Evolutionary conservation across 768 basidiomycete genomes (phyloP), one percentile per base, ranked within the genome.

Genomic region (Mycena belliarum): DNA sequence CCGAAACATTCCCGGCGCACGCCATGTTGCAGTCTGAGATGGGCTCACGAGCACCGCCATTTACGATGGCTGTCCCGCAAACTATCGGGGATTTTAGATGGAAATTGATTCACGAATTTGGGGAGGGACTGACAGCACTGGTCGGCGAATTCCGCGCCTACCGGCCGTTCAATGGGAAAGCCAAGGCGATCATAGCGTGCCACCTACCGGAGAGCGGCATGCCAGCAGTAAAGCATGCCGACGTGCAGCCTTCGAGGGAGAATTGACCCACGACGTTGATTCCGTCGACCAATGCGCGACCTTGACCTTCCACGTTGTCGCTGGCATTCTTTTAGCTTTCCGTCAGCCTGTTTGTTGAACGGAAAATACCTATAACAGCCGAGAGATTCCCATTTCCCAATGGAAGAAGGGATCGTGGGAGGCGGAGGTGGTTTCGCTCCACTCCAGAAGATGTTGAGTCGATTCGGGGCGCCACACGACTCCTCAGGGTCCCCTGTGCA

Each of bases 321-420:
- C 80, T 41, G 6, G 6, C n/a, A n/a, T n/a, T n/a, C n/a, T n/a
- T 4, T 35, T 14, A 35, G 16, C 33, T 79, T 55, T 74, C 77
- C n/a, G 66, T 72, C 11, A 55, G 67, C 54, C n/a, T 72, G n/a
- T n/a, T n/a, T 68, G 15, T 53, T 53, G 10, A 66, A 11, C 42
- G 53, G n/a, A 66, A 44, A 63, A 57, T 64, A 87, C 89, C 74
- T 86, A 73, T 82, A 90, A 68, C 90, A 92, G n/a, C 90, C 90
- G 28, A 91, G 78, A 0, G 83, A 86, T 7, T 73, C 67, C 89
- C 89, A 91, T 26, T 79, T 73, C 5, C 87, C 88, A 28, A 86
- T 79, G 46, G 69, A 80, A 5, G 79, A 73, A 0, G 81, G 77
- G 23, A 81, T 82, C 18, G 72, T 60, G 0, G 89, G 88, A 15